Conservation (phyloP, 371 early-diverging fungal species). For the Lichtheimia ornata region DNA sequence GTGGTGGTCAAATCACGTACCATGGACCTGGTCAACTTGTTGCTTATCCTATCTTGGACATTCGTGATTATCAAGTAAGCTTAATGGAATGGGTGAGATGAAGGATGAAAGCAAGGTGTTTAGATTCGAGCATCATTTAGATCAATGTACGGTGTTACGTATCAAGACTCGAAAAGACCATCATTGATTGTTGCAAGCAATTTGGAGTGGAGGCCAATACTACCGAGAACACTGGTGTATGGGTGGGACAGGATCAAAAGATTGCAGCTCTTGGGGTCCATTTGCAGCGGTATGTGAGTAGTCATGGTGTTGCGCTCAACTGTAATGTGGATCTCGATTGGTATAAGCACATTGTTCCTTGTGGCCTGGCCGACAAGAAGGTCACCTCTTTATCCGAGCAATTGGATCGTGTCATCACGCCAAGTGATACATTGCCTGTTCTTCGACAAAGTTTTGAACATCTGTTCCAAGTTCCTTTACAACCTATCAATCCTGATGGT, state of each 20-base stretch:
- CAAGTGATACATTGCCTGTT: conserved; percentile 1
- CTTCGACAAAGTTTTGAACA: conserved; percentile 6
- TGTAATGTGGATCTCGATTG: conserved; percentile 84
- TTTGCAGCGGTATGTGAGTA: conserved; percentile 85
- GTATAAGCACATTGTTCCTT: conserved; percentile 90
- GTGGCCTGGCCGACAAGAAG: conserved; percentile 80
- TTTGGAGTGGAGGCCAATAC: conserved; percentile 70
- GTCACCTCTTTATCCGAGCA: conserved; percentile 61
- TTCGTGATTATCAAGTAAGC: conserved; percentile 64
- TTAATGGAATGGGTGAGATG: not conserved
- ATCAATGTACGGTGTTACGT: conserved; percentile 82
- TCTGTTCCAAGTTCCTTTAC: conserved; percentile 9
- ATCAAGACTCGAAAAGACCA: conserved; percentile 69
- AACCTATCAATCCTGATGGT: conserved; percentile 5
- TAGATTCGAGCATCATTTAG: conserved; percentile 20
- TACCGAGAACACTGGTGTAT: conserved; percentile 84
- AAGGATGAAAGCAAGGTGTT: not conserved
- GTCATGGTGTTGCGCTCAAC: conserved; percentile 94
- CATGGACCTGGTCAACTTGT: conserved; percentile 98
- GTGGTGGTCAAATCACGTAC: conserved; percentile 96
- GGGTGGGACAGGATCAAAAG: conserved; percentile 76
- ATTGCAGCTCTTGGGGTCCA: conserved; percentile 89
- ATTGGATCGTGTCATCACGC: not conserved
- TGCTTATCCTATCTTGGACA: conserved; percentile 90
- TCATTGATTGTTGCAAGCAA: conserved; percentile 72